These are phyloP conservation scores for Sungouiozyma ichnusensis DNA, from an alignment of 805 yeast genomes.

Conservation along the genomic window DNA sequence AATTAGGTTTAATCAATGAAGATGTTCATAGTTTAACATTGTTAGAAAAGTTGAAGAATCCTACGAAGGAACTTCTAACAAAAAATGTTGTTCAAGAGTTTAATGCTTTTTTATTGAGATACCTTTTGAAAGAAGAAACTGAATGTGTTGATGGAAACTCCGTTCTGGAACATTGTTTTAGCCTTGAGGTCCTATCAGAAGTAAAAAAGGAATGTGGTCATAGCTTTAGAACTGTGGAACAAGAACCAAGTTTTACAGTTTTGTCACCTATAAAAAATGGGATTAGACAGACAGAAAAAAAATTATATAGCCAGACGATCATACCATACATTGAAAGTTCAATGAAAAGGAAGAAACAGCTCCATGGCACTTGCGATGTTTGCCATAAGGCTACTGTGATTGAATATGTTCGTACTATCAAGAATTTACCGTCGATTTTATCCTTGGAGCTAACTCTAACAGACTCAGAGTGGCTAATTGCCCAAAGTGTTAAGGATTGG, in stretches of 20 bases:
- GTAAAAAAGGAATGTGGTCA: slow-evolving; percentile 19
- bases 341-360: slow-evolving; percentile 40
- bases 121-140: slow-evolving; percentile 21
- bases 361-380: slow-evolving; percentile 42
- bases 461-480: slow-evolving; percentile 43
- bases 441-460: slow-evolving; percentile 49
- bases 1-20: slow-evolving; percentile 42
- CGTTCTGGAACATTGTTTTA: slow-evolving; percentile 24
- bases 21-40: slow-evolving; percentile 20
- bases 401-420: slow-evolving; percentile 42
- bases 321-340: slow-evolving; percentile 53
- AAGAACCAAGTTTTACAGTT: slow-evolving; percentile 19
- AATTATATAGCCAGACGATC: slow-evolving; percentile 31
- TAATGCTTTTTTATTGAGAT: slow-evolving; percentile 18
- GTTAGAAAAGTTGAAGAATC: slow-evolving; percentile 1
- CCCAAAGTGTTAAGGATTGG: slow-evolving; percentile 47
- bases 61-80: slow-evolving; percentile 7
- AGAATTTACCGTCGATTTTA: slow-evolving; percentile 54
- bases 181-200: slow-evolving; percentile 19
- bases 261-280: slow-evolving; percentile 22
- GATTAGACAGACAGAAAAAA: slow-evolving; percentile 23
- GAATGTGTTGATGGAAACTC: slow-evolving; percentile 14
- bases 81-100: slow-evolving; percentile 18
- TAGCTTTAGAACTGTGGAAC: slow-evolving; percentile 11
- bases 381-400: slow-evolving; percentile 44